Evolutionary conservation across 1,284 basidiomycete species (phyloP).

Genomic region (Inonotus obliquus): DNA sequence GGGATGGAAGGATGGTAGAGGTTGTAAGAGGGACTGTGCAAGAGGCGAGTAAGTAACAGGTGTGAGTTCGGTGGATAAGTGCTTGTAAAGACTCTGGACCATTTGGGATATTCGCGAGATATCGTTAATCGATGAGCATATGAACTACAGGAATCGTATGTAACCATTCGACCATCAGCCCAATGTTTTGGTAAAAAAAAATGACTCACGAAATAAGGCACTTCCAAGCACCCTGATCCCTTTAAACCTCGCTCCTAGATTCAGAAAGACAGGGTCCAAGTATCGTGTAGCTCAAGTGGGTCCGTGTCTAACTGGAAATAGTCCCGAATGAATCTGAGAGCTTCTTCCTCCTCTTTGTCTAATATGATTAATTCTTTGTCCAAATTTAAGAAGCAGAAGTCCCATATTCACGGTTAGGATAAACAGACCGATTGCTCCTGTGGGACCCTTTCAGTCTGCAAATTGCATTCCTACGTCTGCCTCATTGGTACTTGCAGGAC

Average conservation of each 20-base stretch:
- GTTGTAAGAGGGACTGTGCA: conserved; percentile 48
- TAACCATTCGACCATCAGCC: neutral
- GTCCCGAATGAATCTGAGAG: conserved; percentile 72
- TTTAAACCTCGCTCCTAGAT: too few species aligned
- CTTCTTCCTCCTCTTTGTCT: conserved; percentile 50
- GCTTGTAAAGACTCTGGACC: conserved; percentile 68
- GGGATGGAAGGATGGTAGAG: conserved; percentile 26
- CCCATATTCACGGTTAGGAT: conserved; percentile 33
- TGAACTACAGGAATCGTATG: conserved; percentile 75
- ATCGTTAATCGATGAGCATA: conserved; percentile 98
- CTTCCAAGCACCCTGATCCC: conserved; percentile 99
- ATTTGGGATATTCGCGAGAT: conserved; percentile 89
- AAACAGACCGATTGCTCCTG: conserved; percentile 48
- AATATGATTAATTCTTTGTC: too few species aligned
- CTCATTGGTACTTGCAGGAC: too few species aligned
- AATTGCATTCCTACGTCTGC: neutral
- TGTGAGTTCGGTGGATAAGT: conserved; percentile 50
- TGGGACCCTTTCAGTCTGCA: neutral
- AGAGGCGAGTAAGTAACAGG: conserved; percentile 33
- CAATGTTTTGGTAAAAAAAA: neutral
- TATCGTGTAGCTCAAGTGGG: too few species aligned
- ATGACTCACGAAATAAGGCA: conserved; percentile 80
- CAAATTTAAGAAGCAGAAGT: neutral
- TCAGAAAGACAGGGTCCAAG: too few species aligned
- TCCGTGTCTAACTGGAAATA: conserved; percentile 90